Base-by-base conservation (phyloP, 495 filamentous ascomycete genomes). In the Hamigera avellanea region DNA sequence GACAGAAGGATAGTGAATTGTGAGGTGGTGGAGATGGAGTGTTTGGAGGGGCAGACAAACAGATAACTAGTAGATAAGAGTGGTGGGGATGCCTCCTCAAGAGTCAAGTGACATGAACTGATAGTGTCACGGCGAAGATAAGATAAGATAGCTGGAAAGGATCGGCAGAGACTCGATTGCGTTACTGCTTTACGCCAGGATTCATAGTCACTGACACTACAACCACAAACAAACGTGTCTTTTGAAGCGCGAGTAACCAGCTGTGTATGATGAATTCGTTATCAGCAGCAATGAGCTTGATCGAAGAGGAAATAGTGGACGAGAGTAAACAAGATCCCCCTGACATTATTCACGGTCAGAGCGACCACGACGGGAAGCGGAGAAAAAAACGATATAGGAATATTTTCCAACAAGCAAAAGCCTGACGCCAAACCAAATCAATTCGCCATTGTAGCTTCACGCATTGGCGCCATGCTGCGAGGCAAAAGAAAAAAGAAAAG, bases 381-480 rank as follows among this genome's bases (percentile, higher is more conserved):
- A 23, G 17, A 9, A 27, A 37, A 14, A 27, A 33, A 34, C 32
- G 1, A 19, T 13, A 2, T 21, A 25, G 35, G 13, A 12, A 7
- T n/a, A 17, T 29, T 33, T 8, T 31, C 23, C 21, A 29, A 19
- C 19, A 45, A 45, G 32, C 42, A 44, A 37, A 47, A 49, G 33
- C 50, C 52, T 40, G 46, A 61, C 55, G 59, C 57, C 57, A 49
- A 42, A 44, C 25, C 37, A 43, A 46, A 46, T 49, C 55, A 52
- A 47, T n/a, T 61, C 57, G 57, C 59, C 58, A 39, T 45, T 35
- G 43, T n/a, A n/a, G n/a, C n/a, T n/a, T n/a, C n/a, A n/a, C n/a
- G n/a, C n/a, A n/a, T n/a, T n/a, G n/a, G n/a, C n/a, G n/a, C n/a
- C n/a, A n/a, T 40, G 33, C 31, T 25, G 32, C 35, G 26, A 28